phyloP scores from a whole-genome alignment of 1,139 yeast genomes.

The Lodderomyces pseudojiufengensis region DNA sequence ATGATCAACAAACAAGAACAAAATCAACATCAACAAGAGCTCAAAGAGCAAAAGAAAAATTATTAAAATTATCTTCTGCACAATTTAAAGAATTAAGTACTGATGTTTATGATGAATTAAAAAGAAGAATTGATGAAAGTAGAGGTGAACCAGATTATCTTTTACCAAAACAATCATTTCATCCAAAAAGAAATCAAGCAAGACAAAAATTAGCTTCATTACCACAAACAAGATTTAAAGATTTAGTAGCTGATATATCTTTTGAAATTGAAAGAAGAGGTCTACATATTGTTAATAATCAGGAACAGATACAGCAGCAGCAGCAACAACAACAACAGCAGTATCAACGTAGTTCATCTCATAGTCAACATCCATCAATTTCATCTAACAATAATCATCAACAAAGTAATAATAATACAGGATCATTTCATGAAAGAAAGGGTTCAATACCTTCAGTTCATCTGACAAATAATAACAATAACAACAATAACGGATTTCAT shows the following conservation, averaged over 20 bases:
- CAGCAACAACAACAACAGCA: slow-evolving; percentile 4
- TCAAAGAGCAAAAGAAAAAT: slow-evolving; percentile 78
- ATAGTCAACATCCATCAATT: slow-evolving; percentile 4
- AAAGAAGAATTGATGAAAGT: slow-evolving; percentile 61
- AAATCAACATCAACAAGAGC: slow-evolving; percentile 56
- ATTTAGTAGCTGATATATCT: slow-evolving; percentile 83
- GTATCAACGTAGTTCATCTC: slow-evolving; percentile 1
- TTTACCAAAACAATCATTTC: slow-evolving; percentile 70
- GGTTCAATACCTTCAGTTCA: slow-evolving; percentile 7
- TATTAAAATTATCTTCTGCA: slow-evolving; percentile 72
- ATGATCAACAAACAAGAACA: slow-evolving; percentile 40
- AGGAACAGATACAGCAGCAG: neutral
- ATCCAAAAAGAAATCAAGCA: slow-evolving; percentile 94
- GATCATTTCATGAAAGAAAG: slow-evolving; percentile 8
- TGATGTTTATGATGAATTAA: slow-evolving; percentile 88
- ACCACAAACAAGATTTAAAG: slow-evolving; percentile 80
- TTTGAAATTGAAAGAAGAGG: slow-evolving; percentile 82
- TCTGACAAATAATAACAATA: neutral
- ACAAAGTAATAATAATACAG: too few species aligned
- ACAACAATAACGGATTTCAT: neutral
- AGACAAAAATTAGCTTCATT: slow-evolving; percentile 85
- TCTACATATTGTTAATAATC: slow-evolving; percentile 30
- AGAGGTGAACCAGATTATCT: slow-evolving; percentile 60
- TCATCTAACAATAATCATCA: slow-evolving; percentile 7
- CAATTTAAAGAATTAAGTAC: slow-evolving; percentile 88